phyloP scores from a whole-genome alignment of 768 basidiomycete genomes.

The Rhodotorula sphaerocarpa region DNA sequence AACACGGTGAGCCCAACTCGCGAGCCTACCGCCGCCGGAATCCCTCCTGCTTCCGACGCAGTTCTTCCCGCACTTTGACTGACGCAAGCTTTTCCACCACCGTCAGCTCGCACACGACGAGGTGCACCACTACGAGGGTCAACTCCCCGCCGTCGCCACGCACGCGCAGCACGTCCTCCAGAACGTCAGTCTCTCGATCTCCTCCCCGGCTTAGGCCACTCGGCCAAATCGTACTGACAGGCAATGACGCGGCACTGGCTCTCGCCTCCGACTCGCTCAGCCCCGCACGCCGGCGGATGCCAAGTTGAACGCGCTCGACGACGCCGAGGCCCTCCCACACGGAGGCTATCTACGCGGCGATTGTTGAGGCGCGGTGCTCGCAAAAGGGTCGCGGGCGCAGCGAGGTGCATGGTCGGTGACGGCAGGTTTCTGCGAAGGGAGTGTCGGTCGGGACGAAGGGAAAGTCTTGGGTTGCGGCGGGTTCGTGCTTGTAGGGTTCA shows the following conservation, averaged over 20 bases:
- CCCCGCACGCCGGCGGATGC: background rate
- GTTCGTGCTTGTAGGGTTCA: too few relatives aligned
- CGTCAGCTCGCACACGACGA: background rate
- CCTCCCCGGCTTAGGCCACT: background rate
- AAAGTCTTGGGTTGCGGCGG: too few relatives aligned
- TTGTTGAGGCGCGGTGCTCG: background rate
- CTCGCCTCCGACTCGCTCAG: background rate
- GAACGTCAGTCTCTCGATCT: background rate
- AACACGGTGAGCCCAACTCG: background rate
- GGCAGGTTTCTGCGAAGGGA: too few relatives aligned
- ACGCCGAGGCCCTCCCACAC: conserved; percentile 11
- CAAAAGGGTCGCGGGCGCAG: background rate
- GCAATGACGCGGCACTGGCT: background rate
- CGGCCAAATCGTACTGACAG: background rate
- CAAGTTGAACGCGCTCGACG: conserved; percentile 9
- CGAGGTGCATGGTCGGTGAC: background rate
- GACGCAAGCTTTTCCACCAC: background rate
- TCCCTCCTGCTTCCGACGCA: background rate
- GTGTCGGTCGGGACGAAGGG: too few relatives aligned
- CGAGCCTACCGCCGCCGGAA: background rate
- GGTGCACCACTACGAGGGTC: background rate
- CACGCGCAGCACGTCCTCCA: background rate
- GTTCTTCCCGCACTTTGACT: background rate
- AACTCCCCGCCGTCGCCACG: background rate
- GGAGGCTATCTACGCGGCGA: conserved; percentile 6